phyloP scores from a whole-genome alignment of 2,329 filamentous ascomycete genomes.

The Xylariaceae sp. region DNA sequence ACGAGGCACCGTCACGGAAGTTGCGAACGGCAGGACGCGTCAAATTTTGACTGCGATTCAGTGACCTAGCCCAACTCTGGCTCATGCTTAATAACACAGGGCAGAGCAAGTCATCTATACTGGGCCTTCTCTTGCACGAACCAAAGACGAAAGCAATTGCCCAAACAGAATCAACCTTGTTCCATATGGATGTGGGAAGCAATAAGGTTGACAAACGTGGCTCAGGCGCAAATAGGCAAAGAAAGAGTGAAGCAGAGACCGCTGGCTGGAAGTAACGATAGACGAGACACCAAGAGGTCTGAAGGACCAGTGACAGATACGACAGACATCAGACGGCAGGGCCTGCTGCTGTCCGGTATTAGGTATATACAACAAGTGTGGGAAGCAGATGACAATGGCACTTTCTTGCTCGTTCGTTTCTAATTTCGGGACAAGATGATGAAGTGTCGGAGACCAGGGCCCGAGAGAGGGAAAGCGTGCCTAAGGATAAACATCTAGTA shows the following conservation, averaged over 20 bases:
- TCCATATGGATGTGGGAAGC: no score
- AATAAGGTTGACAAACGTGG: no score
- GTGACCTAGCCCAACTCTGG: neutral
- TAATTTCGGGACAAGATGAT: neutral
- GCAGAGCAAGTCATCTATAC: slow-evolving; percentile 1
- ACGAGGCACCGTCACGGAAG: no score
- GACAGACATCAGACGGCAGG: neutral
- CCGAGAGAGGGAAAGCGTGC: neutral
- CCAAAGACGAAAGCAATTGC: no score
- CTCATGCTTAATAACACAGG: slow-evolving; percentile 9
- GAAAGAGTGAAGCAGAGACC: no score
- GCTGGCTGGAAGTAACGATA: no score
- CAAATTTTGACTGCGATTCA: slow-evolving; percentile 12
- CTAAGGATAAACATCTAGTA: no score
- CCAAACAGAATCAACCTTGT: no score
- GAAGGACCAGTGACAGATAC: neutral
- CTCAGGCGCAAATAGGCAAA: no score
- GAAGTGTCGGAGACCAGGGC: neutral
- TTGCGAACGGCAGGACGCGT: no score
- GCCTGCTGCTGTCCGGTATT: neutral
- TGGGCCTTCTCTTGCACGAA: slow-evolving; percentile 6
- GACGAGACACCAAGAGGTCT: no score
- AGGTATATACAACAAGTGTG: no score
- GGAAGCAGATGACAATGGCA: neutral
- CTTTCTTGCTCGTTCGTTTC: neutral